Evolutionary conservation across 2,329 filamentous ascomycete species (phyloP).

Genomic region (Talaromyces sp.): DNA sequence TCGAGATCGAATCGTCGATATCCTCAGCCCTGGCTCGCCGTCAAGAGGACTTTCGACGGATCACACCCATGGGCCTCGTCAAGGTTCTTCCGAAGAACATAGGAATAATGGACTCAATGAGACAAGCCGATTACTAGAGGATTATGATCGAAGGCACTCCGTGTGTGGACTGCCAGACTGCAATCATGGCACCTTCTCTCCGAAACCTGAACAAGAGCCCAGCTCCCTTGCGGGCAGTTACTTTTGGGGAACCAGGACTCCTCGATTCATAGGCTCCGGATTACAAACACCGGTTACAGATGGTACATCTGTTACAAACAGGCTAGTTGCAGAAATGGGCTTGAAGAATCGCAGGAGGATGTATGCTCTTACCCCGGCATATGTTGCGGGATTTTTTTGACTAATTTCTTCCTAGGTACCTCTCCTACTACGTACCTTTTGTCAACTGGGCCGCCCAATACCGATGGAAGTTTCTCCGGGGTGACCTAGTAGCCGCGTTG

Average conservation of each 20-base stretch:
- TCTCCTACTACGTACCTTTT: slow-evolving; percentile 90
- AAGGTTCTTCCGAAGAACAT: not conserved
- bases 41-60: slow-evolving; percentile 17
- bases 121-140: slow-evolving; percentile 40
- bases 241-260: slow-evolving; percentile 23
- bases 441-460: slow-evolving; percentile 91
- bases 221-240: slow-evolving; percentile 31
- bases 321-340: slow-evolving; percentile 69
- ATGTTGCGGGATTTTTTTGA: not conserved
- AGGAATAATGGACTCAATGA: slow-evolving; percentile 23
- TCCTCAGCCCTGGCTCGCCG: slow-evolving; percentile 29
- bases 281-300: slow-evolving; percentile 56
- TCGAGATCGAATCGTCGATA: slow-evolving; percentile 32
- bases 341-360: slow-evolving; percentile 71
- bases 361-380: slow-evolving; percentile 48
- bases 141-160: slow-evolving; percentile 38
- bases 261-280: slow-evolving; percentile 23
- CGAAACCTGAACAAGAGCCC: slow-evolving; percentile 55
- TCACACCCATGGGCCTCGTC: slow-evolving; percentile 1
- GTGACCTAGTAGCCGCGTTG: slow-evolving; percentile 82
- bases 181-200: slow-evolving; percentile 75
- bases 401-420: slow-evolving; percentile 60
- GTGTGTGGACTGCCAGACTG: slow-evolving; percentile 50
- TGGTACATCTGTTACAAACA: slow-evolving; percentile 66
- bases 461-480: slow-evolving; percentile 73